These are phyloP conservation scores for Coemansia sp. DNA, from an alignment of 192 early-diverging fungal genomes.

Conservation along the genomic window DNA sequence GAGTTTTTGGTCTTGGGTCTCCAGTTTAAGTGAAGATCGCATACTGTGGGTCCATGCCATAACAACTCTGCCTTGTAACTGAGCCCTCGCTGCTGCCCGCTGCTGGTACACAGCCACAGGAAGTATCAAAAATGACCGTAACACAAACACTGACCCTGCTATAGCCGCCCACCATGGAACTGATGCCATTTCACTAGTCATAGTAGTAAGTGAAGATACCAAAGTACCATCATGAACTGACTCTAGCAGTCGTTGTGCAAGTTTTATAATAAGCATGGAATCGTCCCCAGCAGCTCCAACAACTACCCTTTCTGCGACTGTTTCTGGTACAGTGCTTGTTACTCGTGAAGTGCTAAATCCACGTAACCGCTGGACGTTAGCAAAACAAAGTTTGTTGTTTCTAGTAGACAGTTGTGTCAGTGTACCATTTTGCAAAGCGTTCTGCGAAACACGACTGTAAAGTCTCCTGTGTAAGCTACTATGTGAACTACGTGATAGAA, in stretches of 20 bases:
- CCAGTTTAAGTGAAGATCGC: slow-evolving; percentile 9
- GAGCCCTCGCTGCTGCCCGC: slow-evolving; percentile 11
- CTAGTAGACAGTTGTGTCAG: not conserved
- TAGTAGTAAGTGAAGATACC: not conserved
- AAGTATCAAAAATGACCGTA: slow-evolving; percentile 16
- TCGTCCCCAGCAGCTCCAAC: slow-evolving; percentile 2
- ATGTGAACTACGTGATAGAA: not conserved
- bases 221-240: slow-evolving; percentile 26
- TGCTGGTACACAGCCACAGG: slow-evolving; percentile 36
- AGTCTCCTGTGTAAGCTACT: not conserved
- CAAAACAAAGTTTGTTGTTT: not conserved
- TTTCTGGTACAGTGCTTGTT: not conserved
- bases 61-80: slow-evolving; percentile 1
- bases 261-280: slow-evolving; percentile 14
- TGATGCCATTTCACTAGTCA: not conserved
- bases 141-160: slow-evolving; percentile 14
- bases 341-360: not conserved
- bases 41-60: slow-evolving; percentile 16
- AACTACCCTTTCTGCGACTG: not conserved
- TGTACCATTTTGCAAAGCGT: not conserved
- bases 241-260: slow-evolving; percentile 27
- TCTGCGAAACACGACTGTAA: not conserved
- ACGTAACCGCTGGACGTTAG: not conserved
- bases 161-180: slow-evolving; percentile 49
- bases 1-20: slow-evolving; percentile 4